phyloP scores from a whole-genome alignment of 257 asterid genomes.

The Petunia axillaris region DNA sequence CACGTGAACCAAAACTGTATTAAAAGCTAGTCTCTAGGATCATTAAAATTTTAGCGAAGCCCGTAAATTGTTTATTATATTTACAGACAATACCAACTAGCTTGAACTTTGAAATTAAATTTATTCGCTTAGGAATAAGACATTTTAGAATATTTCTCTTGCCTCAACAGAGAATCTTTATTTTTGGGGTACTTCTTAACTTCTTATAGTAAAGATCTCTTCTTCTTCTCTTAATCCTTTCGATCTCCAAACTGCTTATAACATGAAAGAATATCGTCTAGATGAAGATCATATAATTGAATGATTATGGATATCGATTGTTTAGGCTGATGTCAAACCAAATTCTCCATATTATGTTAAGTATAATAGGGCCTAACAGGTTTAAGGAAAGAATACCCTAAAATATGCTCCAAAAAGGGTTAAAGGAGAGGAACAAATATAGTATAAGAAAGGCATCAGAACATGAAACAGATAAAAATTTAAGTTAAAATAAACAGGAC shows the following conservation, averaged over 20 bases:
- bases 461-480: neutral
- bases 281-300: neutral
- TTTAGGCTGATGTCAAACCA: neutral
- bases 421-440: neutral
- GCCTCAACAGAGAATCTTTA: no score
- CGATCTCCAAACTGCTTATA: neutral
- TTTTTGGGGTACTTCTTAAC: no score
- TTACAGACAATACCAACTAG: neutral
- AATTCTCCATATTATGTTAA: neutral
- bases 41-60: neutral
- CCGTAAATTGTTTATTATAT: neutral
- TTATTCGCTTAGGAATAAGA: neutral
- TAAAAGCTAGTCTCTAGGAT: neutral
- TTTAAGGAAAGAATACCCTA: neutral
- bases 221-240: neutral
- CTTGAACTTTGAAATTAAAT: neutral
- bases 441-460: neutral
- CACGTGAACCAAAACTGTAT: neutral
- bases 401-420: neutral
- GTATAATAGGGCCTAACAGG: neutral
- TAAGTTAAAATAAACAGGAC: neutral
- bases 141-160: no score
- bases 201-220: no score
- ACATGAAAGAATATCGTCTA: neutral
- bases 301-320: neutral